phyloP scores from a whole-genome alignment of 805 yeast species.

The Metschnikowia henanensis region DNA sequence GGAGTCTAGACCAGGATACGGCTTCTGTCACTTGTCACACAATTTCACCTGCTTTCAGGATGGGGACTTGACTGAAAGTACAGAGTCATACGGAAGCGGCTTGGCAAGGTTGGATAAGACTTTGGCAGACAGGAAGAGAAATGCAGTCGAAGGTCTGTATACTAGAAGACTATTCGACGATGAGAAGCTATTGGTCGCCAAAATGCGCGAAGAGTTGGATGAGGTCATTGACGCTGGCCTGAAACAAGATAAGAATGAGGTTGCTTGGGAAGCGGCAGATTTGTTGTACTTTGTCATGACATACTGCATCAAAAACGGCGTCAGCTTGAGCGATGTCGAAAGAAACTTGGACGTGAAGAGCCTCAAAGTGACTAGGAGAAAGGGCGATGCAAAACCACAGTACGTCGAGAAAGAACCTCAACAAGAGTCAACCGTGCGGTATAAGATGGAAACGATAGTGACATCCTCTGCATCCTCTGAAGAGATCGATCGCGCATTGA shows the following conservation, averaged over 20 bases:
- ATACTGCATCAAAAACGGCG: conserved; percentile 68
- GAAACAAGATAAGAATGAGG: conserved; percentile 40
- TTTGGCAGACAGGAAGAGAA: conserved; percentile 55
- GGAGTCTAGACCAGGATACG: conserved; percentile 72
- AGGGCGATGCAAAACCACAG: conserved; percentile 92
- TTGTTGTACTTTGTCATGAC: conserved; percentile 58
- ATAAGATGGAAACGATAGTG: conserved; percentile 51
- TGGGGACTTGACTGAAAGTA: conserved; percentile 29
- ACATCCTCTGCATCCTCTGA: conserved; percentile 37
- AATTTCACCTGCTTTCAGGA: conserved; percentile 70
- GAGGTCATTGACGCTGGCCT: conserved; percentile 83
- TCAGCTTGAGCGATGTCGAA: conserved; percentile 78
- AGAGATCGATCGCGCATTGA: conserved; percentile 58
- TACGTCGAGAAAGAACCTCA: conserved; percentile 36
- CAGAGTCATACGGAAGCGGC: conserved; percentile 59
- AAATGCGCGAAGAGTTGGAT: conserved; percentile 94
- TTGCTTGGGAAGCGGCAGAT: conserved; percentile 98
- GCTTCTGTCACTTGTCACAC: conserved; percentile 89
- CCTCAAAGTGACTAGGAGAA: conserved; percentile 85
- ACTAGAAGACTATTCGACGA: conserved; percentile 87
- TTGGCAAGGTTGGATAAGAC: conserved; percentile 66
- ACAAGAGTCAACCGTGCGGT: conserved; percentile 18
- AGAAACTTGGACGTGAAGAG: conserved; percentile 80
- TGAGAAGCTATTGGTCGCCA: conserved; percentile 71
- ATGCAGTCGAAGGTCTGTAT: conserved; percentile 93